Evolutionary conservation across 2,329 filamentous ascomycete species (phyloP).

Genomic region (Westerdykella aurantiaca): DNA sequence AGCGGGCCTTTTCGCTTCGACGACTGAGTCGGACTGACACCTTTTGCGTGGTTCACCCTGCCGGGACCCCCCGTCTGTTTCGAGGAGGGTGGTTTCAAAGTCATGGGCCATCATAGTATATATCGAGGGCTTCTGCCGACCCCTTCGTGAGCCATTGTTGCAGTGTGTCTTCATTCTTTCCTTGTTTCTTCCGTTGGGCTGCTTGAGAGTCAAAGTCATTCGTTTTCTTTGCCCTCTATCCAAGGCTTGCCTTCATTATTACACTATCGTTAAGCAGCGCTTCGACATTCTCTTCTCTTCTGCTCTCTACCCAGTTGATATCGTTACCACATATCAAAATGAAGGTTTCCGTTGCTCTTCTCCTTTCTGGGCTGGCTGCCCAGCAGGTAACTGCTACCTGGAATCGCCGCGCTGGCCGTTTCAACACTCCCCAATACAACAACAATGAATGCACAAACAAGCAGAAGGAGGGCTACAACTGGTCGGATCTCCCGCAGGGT

Average conservation of each 20-base stretch:
- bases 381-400: constrained; percentile 47
- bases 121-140: constrained; percentile 21
- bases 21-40: constrained; percentile 33
- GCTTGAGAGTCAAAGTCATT: constrained; percentile 31
- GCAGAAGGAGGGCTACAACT: constrained; percentile 68
- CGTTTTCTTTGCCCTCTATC: constrained; percentile 32
- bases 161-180: constrained; percentile 12
- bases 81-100: constrained; percentile 13
- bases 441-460: constrained; percentile 70
- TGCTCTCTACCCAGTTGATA: constrained; percentile 10
- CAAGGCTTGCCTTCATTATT: constrained; percentile 24
- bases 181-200: constrained; percentile 12
- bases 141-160: constrained; percentile 11
- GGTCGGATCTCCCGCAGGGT: constrained; percentile 55
- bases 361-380: constrained; percentile 43
- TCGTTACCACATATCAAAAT: constrained; percentile 29
- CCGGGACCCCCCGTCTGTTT: constrained; percentile 13
- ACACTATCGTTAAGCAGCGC: constrained; percentile 12
- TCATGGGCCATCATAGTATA: constrained; percentile 11
- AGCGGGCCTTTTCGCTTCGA: constrained; percentile 10
- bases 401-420: constrained; percentile 49
- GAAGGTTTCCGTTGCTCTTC: constrained; percentile 41
- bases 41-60: constrained; percentile 11
- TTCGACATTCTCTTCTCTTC: constrained; percentile 12
- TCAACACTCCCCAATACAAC: constrained; percentile 63